A percentile compares a stretch with the other conserved stretches of the same genome.
Evolutionary conservation across 2,329 filamentous ascomycete species (phyloP).

Genomic region (Alternaria burnsii): DNA sequence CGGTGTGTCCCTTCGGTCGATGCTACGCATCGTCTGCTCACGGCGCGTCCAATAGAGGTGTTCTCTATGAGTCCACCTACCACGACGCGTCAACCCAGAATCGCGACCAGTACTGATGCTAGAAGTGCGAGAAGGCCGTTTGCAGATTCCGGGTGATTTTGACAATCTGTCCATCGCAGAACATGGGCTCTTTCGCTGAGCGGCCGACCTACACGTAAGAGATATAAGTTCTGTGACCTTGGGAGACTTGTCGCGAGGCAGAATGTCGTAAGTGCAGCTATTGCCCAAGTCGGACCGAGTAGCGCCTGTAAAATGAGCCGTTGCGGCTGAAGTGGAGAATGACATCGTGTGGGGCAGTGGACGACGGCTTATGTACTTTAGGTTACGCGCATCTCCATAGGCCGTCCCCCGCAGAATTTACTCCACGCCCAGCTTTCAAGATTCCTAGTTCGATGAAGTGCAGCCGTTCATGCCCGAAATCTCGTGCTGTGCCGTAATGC

Average conservation of each 20-base stretch:
- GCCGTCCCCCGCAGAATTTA: background rate
- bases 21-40: no score
- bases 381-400: background rate
- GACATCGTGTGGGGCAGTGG: background rate
- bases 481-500: no score
- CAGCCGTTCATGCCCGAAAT: accelerated
- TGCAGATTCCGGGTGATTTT: background rate
- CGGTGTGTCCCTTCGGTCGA: background rate
- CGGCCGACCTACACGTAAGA: background rate
- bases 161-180: background rate
- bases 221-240: background rate
- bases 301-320: background rate
- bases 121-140: background rate
- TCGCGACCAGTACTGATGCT: background rate
- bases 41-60: no score
- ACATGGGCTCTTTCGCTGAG: background rate
- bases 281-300: background rate
- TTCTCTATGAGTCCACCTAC: no score
- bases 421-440: background rate
- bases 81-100: background rate
- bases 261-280: background rate
- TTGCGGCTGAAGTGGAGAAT: background rate
- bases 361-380: background rate
- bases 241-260: background rate
- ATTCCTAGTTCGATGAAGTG: background rate